Evolutionary conservation across 2,329 filamentous ascomycete genomes (phyloP).

Genomic region (Fusarium poae): DNA sequence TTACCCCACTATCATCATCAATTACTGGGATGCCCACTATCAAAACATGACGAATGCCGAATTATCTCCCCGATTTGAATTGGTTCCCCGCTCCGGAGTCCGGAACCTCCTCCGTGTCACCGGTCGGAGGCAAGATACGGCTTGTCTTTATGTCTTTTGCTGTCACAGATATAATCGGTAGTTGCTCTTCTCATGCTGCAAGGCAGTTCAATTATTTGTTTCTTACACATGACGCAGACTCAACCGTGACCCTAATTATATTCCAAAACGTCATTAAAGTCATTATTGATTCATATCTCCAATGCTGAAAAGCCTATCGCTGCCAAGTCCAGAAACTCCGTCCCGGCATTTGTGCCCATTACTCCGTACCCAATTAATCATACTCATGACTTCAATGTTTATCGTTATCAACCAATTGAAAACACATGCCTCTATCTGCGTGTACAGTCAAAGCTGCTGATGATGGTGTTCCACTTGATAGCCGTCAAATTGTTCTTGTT

Average conservation of each 20-base stretch:
- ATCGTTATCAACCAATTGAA: neutral
- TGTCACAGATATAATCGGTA: neutral
- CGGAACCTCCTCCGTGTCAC: conserved; percentile 36
- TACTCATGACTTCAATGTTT: neutral
- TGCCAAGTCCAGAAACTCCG: conserved; percentile 1
- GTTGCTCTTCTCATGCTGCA: neutral
- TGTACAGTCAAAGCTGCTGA: conserved; percentile 54
- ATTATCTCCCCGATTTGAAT: conserved; percentile 40
- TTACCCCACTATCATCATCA: conserved; percentile 40
- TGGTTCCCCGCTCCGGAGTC: conserved; percentile 33
- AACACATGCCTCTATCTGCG: conserved; percentile 8
- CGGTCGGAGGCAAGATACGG: conserved; percentile 8
- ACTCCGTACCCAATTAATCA: conserved; percentile 8
- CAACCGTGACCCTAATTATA: too few species aligned
- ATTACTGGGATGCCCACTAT: conserved; percentile 23
- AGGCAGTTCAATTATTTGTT: neutral
- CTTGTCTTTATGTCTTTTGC: neutral
- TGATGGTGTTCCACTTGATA: conserved; percentile 60
- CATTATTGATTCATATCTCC: neutral
- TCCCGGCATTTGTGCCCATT: conserved; percentile 7
- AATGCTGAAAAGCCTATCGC: neutral
- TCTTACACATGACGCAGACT: neutral
- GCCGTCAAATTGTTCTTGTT: conserved; percentile 63
- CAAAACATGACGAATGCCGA: conserved; percentile 41
- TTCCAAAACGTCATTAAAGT: too few species aligned